Base-by-base conservation (phyloP, 176 grass and related monocot genomes). In the Musa itinerans region DNA sequence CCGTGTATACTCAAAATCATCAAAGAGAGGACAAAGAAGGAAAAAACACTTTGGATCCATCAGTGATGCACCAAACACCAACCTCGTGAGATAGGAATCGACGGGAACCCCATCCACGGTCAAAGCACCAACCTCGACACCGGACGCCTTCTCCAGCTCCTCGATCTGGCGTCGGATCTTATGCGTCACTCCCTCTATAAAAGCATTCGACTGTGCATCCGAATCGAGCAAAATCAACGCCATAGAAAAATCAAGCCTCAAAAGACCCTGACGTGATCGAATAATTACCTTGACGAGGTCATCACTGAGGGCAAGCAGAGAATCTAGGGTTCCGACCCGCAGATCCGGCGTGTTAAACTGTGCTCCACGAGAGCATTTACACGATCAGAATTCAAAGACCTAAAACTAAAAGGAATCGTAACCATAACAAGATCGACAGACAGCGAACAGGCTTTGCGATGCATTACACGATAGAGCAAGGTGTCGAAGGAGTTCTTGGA, bases 121-220 rank as follows among this genome's bases (percentile, higher is more conserved):
- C 83, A 99, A 84, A 4, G 84, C 51, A 20, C 88, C 84, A 8
- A 62, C 78, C 20, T 94, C 83, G 34, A 76, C 66, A 12, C 81
- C 88, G 51, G 88, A 87, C 19, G 85, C 78, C 78, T 80, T 85
- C 88, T 99, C 86, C 48, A 99, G 79, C 17, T 99, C 95, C 51
- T 99, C 95, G 72, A 99, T 94, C 86, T 99, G 95, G 71, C 95
- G 82, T 49, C 88, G 84, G 85, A 94, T 99, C 88, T 99, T 99
- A 77, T 99, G 95, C 2, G 95, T 94, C 3, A 94, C 88, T 19
- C 86, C 90, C 81, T 99, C 95, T 9, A 99, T 65, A 80, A 99
- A 94, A 52, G 86, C 71, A 78, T 94, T 99, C 52, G 95, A 94
- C 95, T 98, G 88, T 64, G 51, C 0, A 53, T 25, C 10, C 63